phyloP scores from a whole-genome alignment of 1,139 yeast genomes.

The Geotrichum klebahnii region DNA sequence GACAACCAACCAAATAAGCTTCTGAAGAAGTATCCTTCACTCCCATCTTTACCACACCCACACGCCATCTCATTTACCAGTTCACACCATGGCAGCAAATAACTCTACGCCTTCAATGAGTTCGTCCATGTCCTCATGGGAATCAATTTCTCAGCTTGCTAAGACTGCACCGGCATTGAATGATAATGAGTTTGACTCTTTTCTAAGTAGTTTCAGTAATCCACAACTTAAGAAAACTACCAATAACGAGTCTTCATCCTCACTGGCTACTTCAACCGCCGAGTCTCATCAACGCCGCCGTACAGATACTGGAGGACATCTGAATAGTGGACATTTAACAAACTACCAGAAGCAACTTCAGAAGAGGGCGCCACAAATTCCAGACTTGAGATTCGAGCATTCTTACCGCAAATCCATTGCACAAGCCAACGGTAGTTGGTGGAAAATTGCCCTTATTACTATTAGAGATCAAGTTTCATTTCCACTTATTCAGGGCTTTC shows the following conservation, averaged over 20 bases:
- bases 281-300: too few relatives aligned
- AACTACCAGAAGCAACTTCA: conserved; percentile 8
- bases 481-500: conserved; percentile 50
- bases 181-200: neutral
- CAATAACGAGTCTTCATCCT: too few relatives aligned
- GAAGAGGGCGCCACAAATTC: conserved; percentile 27
- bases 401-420: conserved; percentile 35
- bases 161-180: neutral
- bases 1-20: too few relatives aligned
- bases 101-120: too few relatives aligned
- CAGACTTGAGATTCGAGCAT: conserved; percentile 38
- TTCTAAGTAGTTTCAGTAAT: too few relatives aligned
- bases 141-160: neutral
- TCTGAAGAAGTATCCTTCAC: too few relatives aligned
- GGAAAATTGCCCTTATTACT: conserved; percentile 32
- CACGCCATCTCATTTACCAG: too few relatives aligned
- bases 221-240: too few relatives aligned
- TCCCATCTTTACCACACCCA: too few relatives aligned
- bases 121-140: conserved; percentile 3
- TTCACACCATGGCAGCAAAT: neutral
- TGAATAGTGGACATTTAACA: neutral
- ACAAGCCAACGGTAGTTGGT: conserved; percentile 30
- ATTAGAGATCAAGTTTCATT: conserved; percentile 39
- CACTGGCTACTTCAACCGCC: too few relatives aligned
- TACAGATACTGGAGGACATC: neutral